Conservation (phyloP, 805 yeast species). For the Teunomyces atbi region DNA sequence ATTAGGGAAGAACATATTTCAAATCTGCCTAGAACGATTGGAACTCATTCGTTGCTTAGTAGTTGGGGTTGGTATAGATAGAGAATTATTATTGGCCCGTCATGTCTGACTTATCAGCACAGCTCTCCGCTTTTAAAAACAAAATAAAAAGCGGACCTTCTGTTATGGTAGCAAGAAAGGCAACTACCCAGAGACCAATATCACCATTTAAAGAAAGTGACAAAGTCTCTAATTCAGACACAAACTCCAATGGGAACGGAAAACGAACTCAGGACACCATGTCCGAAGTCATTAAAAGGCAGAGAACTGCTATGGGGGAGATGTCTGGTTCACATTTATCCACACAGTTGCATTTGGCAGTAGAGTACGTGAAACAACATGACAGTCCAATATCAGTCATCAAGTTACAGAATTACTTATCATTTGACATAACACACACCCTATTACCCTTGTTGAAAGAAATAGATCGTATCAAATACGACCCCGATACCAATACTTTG, state of each 20-base stretch:
- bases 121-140: slow-evolving; percentile 45
- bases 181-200: slow-evolving; percentile 16
- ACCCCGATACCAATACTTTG: slow-evolving; percentile 59
- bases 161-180: slow-evolving; percentile 32
- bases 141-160: slow-evolving; percentile 46
- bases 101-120: slow-evolving; percentile 41
- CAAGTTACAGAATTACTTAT: slow-evolving; percentile 66
- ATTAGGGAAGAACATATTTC: slow-evolving; percentile 2
- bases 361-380: slow-evolving; percentile 75
- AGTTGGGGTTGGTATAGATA: neutral
- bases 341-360: slow-evolving; percentile 86
- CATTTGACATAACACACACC: slow-evolving; percentile 57
- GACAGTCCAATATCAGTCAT: slow-evolving; percentile 68
- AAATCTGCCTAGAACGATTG: neutral
- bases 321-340: slow-evolving; percentile 66
- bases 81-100: neutral
- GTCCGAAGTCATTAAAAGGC: slow-evolving; percentile 36
- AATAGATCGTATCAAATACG: slow-evolving; percentile 73
- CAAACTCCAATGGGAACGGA: slow-evolving; percentile 5
- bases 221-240: neutral
- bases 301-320: slow-evolving; percentile 22
- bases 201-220: slow-evolving; percentile 8
- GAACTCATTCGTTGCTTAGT: neutral
- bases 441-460: slow-evolving; percentile 70
- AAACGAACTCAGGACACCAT: slow-evolving; percentile 19